Percentiles rank a stretch among this genome's conserved stretches.
phyloP scores from a whole-genome alignment of 257 asterid genomes.

The Scutellaria galericulata region DNA sequence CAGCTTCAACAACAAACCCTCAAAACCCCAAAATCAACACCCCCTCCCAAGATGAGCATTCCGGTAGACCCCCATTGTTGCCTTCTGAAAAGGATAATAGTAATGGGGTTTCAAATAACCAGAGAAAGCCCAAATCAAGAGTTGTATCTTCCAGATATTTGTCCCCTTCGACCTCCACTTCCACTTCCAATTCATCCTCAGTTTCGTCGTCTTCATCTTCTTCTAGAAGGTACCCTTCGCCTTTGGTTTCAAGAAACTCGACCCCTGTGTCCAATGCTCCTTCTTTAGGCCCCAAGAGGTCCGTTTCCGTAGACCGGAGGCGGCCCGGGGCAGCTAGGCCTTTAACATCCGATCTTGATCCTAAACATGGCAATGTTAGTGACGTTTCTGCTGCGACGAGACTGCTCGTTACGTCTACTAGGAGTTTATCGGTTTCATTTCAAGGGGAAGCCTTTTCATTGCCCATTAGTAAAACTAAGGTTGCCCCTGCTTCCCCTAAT shows the following conservation, averaged over 20 bases:
- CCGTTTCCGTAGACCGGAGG: constrained; percentile 84
- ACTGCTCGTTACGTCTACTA: constrained; percentile 74
- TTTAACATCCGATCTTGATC: constrained; percentile 65
- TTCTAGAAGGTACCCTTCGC: constrained; percentile 80
- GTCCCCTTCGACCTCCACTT: constrained; percentile 87
- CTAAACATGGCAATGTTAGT: constrained; percentile 47
- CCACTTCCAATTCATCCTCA: constrained; percentile 78
- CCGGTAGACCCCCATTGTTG: constrained; percentile 73
- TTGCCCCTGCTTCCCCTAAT: constrained; percentile 72
- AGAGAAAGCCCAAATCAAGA: constrained; percentile 75
- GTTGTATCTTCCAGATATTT: constrained; percentile 79
- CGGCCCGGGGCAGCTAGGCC: constrained; percentile 58
- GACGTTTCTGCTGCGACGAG: constrained; percentile 78
- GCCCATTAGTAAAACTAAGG: constrained; percentile 85
- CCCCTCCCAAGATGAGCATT: constrained; percentile 44
- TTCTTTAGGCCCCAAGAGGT: constrained; percentile 66
- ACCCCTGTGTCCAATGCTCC: constrained; percentile 51
- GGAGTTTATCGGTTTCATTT: constrained; percentile 92
- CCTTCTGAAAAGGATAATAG: constrained; percentile 77
- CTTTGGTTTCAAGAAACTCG: constrained; percentile 64
- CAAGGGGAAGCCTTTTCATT: constrained; percentile 89
- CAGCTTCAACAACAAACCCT: constrained; percentile 65
- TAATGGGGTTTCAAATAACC: constrained; percentile 57
- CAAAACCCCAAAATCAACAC: constrained; percentile 51
- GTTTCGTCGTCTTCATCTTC: constrained; percentile 65